Evolutionary conservation across 2,329 filamentous ascomycete species (phyloP).

Genomic region (Plenodomus tracheiphilus): DNA sequence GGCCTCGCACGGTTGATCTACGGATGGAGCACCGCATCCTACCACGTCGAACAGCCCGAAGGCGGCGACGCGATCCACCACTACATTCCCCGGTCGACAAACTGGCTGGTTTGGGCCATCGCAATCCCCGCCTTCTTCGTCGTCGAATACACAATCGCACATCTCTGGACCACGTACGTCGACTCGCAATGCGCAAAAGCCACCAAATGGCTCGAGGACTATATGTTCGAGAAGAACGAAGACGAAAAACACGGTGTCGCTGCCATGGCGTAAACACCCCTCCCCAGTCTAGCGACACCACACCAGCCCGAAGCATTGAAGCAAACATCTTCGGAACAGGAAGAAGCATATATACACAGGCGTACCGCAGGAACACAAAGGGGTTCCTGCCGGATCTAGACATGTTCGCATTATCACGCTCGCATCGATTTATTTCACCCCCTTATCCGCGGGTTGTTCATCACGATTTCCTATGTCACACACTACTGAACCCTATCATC

Average conservation of each 20-base stretch:
- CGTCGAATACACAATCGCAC: slow-evolving; percentile 53
- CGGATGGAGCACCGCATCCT: slow-evolving; percentile 53
- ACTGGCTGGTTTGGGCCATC: slow-evolving; percentile 45
- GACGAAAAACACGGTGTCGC: slow-evolving; percentile 41
- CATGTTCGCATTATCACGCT: neutral
- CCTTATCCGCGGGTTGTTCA: neutral
- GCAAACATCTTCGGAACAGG: neutral
- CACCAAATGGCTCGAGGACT: slow-evolving; percentile 53
- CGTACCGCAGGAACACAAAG: neutral
- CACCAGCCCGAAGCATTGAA: too few species aligned
- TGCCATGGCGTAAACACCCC: slow-evolving; percentile 31
- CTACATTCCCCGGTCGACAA: slow-evolving; percentile 48
- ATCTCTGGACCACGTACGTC: slow-evolving; percentile 57
- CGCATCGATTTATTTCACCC: neutral
- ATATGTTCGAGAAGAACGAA: slow-evolving; percentile 51
- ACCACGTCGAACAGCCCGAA: slow-evolving; percentile 45
- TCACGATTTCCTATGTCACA: slow-evolving; percentile 2
- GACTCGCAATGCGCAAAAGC: slow-evolving; percentile 55
- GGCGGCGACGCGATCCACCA: slow-evolving; percentile 45
- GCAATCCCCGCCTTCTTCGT: slow-evolving; percentile 53
- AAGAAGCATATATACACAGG: neutral
- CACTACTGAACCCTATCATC: neutral
- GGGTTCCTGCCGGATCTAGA: neutral
- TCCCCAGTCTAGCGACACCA: neutral
- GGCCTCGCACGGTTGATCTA: slow-evolving; percentile 58